Evolutionary conservation across 768 basidiomycete species (phyloP).

Genomic region (Suillus decipiens): DNA sequence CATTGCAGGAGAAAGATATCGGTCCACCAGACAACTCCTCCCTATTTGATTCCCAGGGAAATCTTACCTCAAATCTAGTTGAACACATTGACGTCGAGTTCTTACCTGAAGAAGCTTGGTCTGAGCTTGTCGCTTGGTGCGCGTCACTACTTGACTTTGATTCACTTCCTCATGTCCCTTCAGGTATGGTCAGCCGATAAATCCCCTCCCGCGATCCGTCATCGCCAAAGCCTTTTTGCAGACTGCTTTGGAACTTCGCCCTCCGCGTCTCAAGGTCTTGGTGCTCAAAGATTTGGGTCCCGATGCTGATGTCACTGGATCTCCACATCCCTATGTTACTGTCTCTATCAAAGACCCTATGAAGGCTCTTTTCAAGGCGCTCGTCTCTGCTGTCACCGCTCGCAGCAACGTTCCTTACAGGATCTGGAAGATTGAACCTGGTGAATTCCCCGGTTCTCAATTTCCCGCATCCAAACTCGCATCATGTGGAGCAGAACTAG

Average conservation of each 20-base stretch:
- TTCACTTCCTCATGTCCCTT: background rate
- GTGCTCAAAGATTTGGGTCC: conserved; percentile 37
- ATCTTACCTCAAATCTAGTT: conserved; percentile 42
- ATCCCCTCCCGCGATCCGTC: conserved; percentile 65
- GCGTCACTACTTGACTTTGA: conserved; percentile 7
- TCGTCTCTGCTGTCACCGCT: conserved; percentile 41
- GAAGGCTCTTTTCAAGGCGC: conserved; percentile 39
- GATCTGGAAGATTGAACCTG: conserved; percentile 60
- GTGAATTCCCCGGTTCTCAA: conserved; percentile 34
- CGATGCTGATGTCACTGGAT: conserved; percentile 28
- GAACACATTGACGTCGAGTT: conserved; percentile 77
- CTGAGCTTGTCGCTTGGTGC: conserved; percentile 61
- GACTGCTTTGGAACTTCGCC: conserved; percentile 68
- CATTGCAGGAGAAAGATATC: conserved; percentile 59
- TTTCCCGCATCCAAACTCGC: conserved; percentile 30
- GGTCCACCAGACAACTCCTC: conserved; percentile 76
- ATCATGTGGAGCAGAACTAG: conserved; percentile 38
- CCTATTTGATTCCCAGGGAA: conserved; percentile 57
- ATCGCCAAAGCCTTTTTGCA: conserved; percentile 58
- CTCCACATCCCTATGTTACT: conserved; percentile 38
- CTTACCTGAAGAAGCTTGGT: conserved; percentile 75
- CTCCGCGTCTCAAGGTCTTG: conserved; percentile 62
- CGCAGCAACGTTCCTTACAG: conserved; percentile 45
- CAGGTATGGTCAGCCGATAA: conserved; percentile 71
- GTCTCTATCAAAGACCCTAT: conserved; percentile 57